A percentile compares a stretch with the other conserved stretches of the same genome.
These are phyloP conservation scores for Epicoccum nigrum DNA, from an alignment of 2,329 filamentous ascomycete genomes.

Conservation along the genomic window DNA sequence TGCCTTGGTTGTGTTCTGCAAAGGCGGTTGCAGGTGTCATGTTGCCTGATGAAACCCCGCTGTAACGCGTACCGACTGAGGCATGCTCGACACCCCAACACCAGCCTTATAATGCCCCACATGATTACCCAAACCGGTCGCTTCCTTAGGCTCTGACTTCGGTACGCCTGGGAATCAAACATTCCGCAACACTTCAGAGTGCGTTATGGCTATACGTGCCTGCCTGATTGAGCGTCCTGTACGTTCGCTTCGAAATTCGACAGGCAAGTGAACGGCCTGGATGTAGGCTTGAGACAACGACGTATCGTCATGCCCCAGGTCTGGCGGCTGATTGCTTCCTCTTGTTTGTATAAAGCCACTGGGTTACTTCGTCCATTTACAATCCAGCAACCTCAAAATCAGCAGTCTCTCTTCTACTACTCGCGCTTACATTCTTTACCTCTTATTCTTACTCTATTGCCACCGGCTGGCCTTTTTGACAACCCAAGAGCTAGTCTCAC, in stretches of 20 bases:
- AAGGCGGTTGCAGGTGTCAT: conserved; percentile 37
- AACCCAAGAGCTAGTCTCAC: conserved; percentile 46
- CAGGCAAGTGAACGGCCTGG: not conserved
- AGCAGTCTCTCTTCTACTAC: conserved; percentile 28
- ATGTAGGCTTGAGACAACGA: conserved; percentile 8
- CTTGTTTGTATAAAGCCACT: conserved; percentile 36
- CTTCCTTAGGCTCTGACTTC: conserved; percentile 39
- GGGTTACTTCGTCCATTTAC: conserved; percentile 16
- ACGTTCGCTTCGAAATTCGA: not conserved
- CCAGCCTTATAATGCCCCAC: conserved; percentile 27
- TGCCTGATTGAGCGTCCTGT: conserved; percentile 24
- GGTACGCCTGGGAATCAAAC: conserved; percentile 43
- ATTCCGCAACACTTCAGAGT: conserved; percentile 36
- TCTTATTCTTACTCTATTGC: conserved; percentile 30
- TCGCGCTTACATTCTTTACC: conserved; percentile 28
- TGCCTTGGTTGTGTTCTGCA: conserved; percentile 27
- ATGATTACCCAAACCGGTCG: conserved; percentile 25
- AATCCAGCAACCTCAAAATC: conserved; percentile 39
- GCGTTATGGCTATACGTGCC: conserved; percentile 40
- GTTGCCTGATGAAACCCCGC: conserved; percentile 41
- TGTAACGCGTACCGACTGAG: conserved; percentile 39
- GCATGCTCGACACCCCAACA: conserved; percentile 31
- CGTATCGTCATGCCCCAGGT: conserved; percentile 21
- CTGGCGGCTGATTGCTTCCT: conserved; percentile 21
- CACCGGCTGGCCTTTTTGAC: conserved; percentile 42